These are phyloP conservation scores for Geranium incanum DNA, from an alignment of 441 rosid species.

Conservation along the genomic window DNA sequence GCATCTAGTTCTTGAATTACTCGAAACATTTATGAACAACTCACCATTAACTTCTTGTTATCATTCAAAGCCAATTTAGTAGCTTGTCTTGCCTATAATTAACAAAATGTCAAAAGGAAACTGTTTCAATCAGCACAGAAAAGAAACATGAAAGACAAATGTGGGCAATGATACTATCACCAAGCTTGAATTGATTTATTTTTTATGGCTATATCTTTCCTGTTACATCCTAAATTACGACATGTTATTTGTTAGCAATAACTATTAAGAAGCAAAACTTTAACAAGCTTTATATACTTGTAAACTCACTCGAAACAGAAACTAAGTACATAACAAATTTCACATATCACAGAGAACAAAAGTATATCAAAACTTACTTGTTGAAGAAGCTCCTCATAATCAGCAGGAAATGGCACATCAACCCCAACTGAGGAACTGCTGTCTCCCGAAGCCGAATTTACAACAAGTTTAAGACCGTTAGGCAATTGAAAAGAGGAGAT, in stretches of 20 bases:
- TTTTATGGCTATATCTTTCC: background rate
- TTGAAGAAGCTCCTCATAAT: slow-evolving; percentile 55
- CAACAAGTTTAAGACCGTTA: slow-evolving; percentile 19
- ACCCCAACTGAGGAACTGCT: slow-evolving; percentile 30
- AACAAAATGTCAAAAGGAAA: slow-evolving; percentile 12
- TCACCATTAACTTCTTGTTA: slow-evolving; percentile 69
- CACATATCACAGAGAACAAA: background rate
- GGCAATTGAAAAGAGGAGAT: background rate
- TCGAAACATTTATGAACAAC: slow-evolving; percentile 24
- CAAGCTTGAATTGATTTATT: background rate
- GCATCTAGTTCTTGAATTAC: slow-evolving; percentile 11
- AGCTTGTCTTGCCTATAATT: slow-evolving; percentile 60
- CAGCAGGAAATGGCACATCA: slow-evolving; percentile 54
- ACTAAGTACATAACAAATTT: background rate
- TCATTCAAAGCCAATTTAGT: slow-evolving; percentile 58
- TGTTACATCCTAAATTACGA: background rate
- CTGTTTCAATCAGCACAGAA: background rate
- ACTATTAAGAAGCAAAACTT: background rate
- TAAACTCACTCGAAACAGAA: background rate
- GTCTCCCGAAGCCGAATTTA: slow-evolving; percentile 34
- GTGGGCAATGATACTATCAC: background rate
- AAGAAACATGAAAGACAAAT: background rate
- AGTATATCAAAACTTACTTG: slow-evolving; percentile 41
- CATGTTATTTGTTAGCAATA: background rate
- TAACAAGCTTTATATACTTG: background rate